Conservation (phyloP, 2,329 filamentous ascomycete genomes). For the Xylogone sp. region DNA sequence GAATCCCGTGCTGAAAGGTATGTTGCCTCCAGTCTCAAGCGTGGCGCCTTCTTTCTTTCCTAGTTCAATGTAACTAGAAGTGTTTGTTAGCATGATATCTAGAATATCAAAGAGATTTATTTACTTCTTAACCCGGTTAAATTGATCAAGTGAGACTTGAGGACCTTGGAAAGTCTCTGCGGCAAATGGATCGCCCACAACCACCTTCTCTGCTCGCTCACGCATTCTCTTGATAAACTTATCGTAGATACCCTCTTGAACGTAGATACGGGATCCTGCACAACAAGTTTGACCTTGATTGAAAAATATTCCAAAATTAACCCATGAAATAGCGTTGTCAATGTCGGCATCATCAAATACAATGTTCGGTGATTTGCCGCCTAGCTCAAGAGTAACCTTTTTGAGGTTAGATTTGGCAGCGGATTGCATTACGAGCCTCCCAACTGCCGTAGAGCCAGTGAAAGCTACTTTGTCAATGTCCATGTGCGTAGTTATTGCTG, state of each 20-base stretch:
- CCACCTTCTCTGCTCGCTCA: conserved; percentile 46
- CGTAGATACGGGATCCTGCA: conserved; percentile 61
- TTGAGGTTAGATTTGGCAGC: conserved; percentile 55
- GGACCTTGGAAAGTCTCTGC: conserved; percentile 63
- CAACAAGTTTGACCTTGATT: conserved; percentile 50
- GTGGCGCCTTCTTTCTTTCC: conserved; percentile 52
- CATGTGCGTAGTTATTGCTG: conserved; percentile 55
- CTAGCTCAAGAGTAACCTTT: conserved; percentile 56
- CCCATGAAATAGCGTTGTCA: conserved; percentile 50
- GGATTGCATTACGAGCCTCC: conserved; percentile 56
- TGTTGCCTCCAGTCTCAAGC: conserved; percentile 60
- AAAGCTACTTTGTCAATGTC: conserved; percentile 61
- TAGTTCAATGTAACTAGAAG: conserved; percentile 50
- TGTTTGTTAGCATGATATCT: background rate
- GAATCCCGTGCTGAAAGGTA: conserved; percentile 58
- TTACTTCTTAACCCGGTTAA: conserved; percentile 60
- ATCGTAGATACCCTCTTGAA: conserved; percentile 64
- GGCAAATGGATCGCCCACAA: conserved; percentile 58
- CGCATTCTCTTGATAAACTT: conserved; percentile 59
- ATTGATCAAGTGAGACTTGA: conserved; percentile 62
- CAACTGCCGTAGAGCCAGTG: conserved; percentile 56
- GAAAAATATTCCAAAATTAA: conserved; percentile 49
- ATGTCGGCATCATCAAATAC: conserved; percentile 55
- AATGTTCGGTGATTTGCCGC: conserved; percentile 56
- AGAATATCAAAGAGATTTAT: background rate